A percentile compares a stretch with the other conserved stretches of the same genome.
Conservation (phyloP, 352 stramenopile genomes). For the Pythium periplocum region DNA sequence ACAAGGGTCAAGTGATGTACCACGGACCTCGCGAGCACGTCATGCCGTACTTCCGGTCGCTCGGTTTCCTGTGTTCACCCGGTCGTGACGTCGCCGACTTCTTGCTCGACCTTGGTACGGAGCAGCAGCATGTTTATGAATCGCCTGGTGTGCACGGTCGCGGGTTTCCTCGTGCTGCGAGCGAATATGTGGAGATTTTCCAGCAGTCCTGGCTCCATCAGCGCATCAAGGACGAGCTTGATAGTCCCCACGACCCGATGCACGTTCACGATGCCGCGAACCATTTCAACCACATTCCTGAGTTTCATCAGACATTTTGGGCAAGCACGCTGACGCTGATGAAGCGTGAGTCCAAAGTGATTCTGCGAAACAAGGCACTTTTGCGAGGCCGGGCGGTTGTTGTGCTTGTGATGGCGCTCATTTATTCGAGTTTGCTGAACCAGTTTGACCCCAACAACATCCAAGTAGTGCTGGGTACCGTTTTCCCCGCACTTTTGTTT, state of each 20-base stretch:
- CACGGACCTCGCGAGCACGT: slow-evolving; percentile 26
- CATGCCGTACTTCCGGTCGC: slow-evolving; percentile 26
- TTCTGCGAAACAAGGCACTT: slow-evolving; percentile 12
- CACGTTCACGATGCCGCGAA: slow-evolving; percentile 59
- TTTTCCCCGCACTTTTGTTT: slow-evolving; percentile 63
- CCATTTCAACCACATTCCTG: slow-evolving; percentile 5
- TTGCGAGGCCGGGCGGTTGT: slow-evolving; percentile 12
- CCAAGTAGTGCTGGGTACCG: slow-evolving; percentile 40
- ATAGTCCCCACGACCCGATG: slow-evolving; percentile 82
- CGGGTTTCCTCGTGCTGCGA: not conserved
- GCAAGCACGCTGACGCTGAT: slow-evolving; percentile 5
- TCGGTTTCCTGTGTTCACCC: slow-evolving; percentile 21
- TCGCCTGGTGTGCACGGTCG: too few relatives aligned
- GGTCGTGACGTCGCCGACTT: slow-evolving; percentile 24
- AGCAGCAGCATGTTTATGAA: slow-evolving; percentile 13
- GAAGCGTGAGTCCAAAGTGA: slow-evolving; percentile 12
- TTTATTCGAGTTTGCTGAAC: slow-evolving; percentile 16
- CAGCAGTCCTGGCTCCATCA: slow-evolving; percentile 19
- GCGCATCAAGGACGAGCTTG: slow-evolving; percentile 56
- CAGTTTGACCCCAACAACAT: slow-evolving; percentile 13
- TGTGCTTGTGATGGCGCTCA: slow-evolving; percentile 15
- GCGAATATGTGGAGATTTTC: slow-evolving; percentile 20
- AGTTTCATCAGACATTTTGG: slow-evolving; percentile 12
- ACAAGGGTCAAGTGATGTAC: slow-evolving; percentile 42
- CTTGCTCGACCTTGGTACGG: slow-evolving; percentile 21